Evolutionary conservation across 441 rosid genomes (phyloP).

Genomic region (Arabidopsis hybrid): DNA sequence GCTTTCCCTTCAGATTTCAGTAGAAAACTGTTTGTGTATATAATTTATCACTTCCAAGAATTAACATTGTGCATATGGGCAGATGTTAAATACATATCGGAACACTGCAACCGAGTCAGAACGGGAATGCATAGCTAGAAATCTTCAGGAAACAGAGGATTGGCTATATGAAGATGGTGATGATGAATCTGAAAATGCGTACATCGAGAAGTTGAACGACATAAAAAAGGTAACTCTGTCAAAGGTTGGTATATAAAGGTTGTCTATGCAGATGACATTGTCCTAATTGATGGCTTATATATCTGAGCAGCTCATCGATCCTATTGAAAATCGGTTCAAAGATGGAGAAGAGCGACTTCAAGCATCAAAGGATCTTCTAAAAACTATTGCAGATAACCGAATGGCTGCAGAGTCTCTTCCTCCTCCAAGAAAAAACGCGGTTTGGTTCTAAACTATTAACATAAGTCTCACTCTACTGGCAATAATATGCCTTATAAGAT

Average conservation of each 20-base stretch:
- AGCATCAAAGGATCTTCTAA: slow-evolving; percentile 64
- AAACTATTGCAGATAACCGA: slow-evolving; percentile 53
- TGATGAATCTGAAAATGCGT: slow-evolving; percentile 70
- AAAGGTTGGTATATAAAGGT: neutral
- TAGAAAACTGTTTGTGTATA: neutral
- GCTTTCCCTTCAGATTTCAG: neutral
- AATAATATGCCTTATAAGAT: neutral
- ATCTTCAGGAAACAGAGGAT: slow-evolving; percentile 69
- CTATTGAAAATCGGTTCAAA: slow-evolving; percentile 64
- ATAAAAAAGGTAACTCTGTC: slow-evolving; percentile 58
- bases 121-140: slow-evolving; percentile 61
- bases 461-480: slow-evolving; percentile 7
- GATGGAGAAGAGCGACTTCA: slow-evolving; percentile 67
- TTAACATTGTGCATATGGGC: slow-evolving; percentile 19
- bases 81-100: slow-evolving; percentile 64
- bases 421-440: slow-evolving; percentile 54
- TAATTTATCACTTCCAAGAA: neutral
- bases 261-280: slow-evolving; percentile 21
- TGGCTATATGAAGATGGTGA: slow-evolving; percentile 81
- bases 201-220: slow-evolving; percentile 58
- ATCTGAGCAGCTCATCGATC: slow-evolving; percentile 61
- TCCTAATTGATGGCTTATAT: slow-evolving; percentile 20
- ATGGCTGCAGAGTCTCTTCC: slow-evolving; percentile 59
- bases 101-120: slow-evolving; percentile 60
- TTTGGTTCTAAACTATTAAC: slow-evolving; percentile 30